phyloP scores from a whole-genome alignment of 306 rosid genomes.

The Oxytropis ochrocephala region DNA sequence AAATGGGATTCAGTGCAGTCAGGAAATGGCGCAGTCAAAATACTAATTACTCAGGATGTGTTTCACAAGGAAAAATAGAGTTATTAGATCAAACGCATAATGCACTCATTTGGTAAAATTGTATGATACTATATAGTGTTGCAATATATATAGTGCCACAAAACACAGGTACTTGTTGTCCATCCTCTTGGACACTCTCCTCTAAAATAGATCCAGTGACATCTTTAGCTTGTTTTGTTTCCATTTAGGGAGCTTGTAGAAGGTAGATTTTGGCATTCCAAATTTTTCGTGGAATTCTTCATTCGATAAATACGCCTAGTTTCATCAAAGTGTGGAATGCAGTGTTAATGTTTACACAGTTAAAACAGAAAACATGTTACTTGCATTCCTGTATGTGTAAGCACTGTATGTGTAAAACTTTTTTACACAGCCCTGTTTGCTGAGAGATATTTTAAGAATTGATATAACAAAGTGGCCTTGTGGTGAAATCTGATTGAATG shows the following conservation, averaged over 20 bases:
- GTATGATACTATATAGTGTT: neutral
- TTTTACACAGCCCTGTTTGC: too few species aligned
- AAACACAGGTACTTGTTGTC: slow-evolving; percentile 5
- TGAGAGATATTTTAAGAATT: too few species aligned
- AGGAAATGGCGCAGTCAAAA: too few species aligned
- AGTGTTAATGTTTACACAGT: neutral
- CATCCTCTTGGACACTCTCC: slow-evolving; percentile 4
- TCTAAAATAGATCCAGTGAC: slow-evolving; percentile 62
- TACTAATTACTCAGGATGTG: too few species aligned
- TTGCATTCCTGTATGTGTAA: too few species aligned
- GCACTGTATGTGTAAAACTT: too few species aligned
- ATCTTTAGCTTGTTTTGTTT: slow-evolving; percentile 94
- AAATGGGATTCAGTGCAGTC: too few species aligned
- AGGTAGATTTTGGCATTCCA: slow-evolving; percentile 53
- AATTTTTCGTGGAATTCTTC: slow-evolving; percentile 78
- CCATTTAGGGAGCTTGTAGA: slow-evolving; percentile 86
- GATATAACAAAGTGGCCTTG: too few species aligned
- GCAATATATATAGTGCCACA: neutral
- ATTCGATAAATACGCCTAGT: slow-evolving; percentile 69
- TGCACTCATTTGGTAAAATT: neutral
- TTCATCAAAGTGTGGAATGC: slow-evolving; percentile 22
- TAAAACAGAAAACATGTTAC: neutral
- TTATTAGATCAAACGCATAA: neutral
- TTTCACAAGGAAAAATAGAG: too few species aligned
- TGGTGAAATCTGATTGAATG: too few species aligned